Evolutionary conservation across 805 yeast species (phyloP).

Genomic region (Yarrowia sp.): DNA sequence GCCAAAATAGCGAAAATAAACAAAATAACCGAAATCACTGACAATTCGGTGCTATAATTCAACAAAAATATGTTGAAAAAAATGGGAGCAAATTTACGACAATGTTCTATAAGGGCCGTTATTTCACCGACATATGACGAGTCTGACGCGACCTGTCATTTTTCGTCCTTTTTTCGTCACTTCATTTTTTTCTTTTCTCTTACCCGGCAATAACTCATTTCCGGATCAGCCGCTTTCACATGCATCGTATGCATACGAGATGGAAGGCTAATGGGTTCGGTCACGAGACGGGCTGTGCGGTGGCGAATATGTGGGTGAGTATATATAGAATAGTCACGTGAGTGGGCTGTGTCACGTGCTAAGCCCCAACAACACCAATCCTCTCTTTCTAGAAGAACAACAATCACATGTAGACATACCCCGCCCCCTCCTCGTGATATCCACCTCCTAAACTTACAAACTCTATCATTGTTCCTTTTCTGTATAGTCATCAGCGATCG

Average conservation of each 20-base stretch:
- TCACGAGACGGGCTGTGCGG: neutral
- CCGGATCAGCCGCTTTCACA: constrained; percentile 17
- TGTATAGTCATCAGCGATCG: neutral
- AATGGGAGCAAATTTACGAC: no score
- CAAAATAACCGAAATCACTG: no score
- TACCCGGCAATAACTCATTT: neutral
- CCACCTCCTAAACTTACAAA: neutral
- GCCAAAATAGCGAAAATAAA: no score
- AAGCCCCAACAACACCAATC: no score
- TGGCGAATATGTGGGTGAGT: neutral
- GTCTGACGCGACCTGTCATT: neutral
- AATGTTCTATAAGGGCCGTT: no score
- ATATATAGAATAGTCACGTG: neutral
- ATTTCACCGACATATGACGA: neutral
- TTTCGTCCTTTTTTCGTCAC: neutral
- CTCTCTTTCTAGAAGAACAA: no score
- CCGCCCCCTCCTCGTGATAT: neutral
- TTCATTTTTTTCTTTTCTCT: no score
- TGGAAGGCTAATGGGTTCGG: constrained; percentile 15
- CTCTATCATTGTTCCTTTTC: neutral
- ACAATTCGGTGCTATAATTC: no score
- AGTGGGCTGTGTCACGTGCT: neutral
- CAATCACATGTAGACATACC: neutral
- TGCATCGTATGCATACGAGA: constrained; percentile 17
- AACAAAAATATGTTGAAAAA: no score